A percentile compares a stretch with the other conserved stretches of the same genome.
These are phyloP conservation scores for Cystobasidiaceae sp. DNA, from an alignment of 1,284 basidiomycete species.

Conservation along the genomic window DNA sequence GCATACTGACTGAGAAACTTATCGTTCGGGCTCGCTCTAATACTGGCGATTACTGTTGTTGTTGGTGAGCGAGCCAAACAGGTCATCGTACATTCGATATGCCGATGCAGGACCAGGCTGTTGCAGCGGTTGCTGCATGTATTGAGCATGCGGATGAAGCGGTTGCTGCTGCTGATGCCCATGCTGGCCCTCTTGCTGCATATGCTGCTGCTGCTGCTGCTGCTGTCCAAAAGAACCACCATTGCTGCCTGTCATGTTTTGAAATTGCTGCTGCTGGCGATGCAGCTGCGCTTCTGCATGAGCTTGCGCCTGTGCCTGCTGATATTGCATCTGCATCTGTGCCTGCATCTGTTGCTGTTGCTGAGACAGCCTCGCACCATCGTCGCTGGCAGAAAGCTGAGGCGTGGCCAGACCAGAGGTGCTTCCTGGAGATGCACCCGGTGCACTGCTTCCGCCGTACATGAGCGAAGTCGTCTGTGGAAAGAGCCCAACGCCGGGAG, in stretches of 20 bases:
- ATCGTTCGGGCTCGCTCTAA: neutral
- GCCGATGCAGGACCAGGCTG: neutral
- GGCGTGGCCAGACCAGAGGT: neutral
- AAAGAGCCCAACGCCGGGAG: conserved; percentile 13
- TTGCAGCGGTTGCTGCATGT: conserved; percentile 16
- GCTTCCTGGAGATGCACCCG: neutral
- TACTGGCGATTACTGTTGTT: neutral
- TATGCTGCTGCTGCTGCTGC: conserved; percentile 8
- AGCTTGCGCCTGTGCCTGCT: neutral
- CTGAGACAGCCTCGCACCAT: neutral
- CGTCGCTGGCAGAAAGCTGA: neutral
- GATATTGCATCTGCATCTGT: neutral
- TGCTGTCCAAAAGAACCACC: neutral
- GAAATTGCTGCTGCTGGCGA: too few relatives aligned
- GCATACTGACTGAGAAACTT: neutral
- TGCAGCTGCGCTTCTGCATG: neutral
- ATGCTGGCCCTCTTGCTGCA: neutral
- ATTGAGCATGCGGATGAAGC: neutral
- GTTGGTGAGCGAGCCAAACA: neutral
- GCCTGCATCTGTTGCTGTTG: neutral
- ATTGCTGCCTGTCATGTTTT: too few relatives aligned
- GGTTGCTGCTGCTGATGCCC: neutral
- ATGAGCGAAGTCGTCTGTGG: conserved; percentile 9
- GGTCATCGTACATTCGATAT: conserved; percentile 16
- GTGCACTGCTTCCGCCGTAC: too few relatives aligned